Percentiles rank a stretch among this genome's conserved stretches.
These are phyloP conservation scores for Boletus insuetus DNA, from an alignment of 768 basidiomycete genomes.

Conservation along the genomic window DNA sequence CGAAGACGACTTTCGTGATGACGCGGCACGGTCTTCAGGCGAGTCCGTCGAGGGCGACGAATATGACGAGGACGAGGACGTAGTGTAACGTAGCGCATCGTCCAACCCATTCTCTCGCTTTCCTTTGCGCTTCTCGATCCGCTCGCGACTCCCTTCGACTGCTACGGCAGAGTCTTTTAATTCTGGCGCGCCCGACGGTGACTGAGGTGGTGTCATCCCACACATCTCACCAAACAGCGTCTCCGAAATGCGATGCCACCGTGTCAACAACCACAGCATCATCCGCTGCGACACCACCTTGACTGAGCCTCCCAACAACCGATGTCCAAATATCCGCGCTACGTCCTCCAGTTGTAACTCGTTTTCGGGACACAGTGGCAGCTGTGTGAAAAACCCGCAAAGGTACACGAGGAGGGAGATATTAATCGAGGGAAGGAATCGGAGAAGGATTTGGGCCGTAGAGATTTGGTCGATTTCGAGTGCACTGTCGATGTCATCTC, in stretches of 20 bases:
- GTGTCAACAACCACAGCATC: conserved; percentile 33
- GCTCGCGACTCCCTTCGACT: background rate
- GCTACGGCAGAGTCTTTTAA: background rate
- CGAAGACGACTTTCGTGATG: conserved; percentile 8
- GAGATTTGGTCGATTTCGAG: conserved; percentile 35
- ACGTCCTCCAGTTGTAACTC: conserved; percentile 44
- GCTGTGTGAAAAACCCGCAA: conserved; percentile 48
- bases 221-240: conserved; percentile 24
- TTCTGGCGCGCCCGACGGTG: background rate
- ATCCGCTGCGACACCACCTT: conserved; percentile 26
- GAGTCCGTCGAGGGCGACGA: conserved; percentile 9
- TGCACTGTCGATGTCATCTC: conserved; percentile 17
- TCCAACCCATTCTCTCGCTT: conserved; percentile 1
- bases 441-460: conserved; percentile 48
- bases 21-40: conserved; percentile 6
- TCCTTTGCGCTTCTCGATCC: conserved; percentile 16
- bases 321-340: conserved; percentile 44
- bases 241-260: conserved; percentile 29
- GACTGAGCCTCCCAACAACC: conserved; percentile 36
- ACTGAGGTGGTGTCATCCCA: conserved; percentile 18
- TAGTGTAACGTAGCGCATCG: background rate
- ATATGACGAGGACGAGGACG: conserved; percentile 12
- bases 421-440: conserved; percentile 42
- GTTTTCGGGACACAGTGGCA: conserved; percentile 50
- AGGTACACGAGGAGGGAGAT: conserved; percentile 45